Base-by-base conservation (phyloP, 345 rosid genomes). In the Pugionium cornutum region DNA sequence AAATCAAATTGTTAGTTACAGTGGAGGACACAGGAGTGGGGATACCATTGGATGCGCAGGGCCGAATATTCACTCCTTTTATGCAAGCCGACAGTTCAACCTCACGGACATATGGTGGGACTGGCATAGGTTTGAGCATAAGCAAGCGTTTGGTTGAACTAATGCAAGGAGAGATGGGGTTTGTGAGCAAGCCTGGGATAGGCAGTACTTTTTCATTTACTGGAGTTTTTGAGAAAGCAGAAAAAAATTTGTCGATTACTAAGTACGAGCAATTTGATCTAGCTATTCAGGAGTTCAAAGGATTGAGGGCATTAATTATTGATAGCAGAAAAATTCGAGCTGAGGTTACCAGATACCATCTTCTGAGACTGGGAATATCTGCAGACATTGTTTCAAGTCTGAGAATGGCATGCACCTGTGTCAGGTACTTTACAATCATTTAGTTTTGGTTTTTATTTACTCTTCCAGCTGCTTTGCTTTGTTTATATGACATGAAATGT, bases 31-130 rank as follows among this genome's bases (percentile, higher is more conserved):
- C 99, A 18, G 99, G 99, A 8, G 83, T 85, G 2, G 99, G 99
- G 45, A 94, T 94, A 74, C 89, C 86, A 49, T 28, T 62, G 6
- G 96, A 86, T 4, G 96, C 92, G 56, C 96, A 94, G 51, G 70
- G 65, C 63, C 82, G 83, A 5, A 90, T 94, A 65, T 94, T 94
- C 82, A 90, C 95, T 3, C 99, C 97, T 56, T 94, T 94, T 68
- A 81, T 94, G 88, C 99, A 94, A 77, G 99, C 96, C 5, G 99
- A 94, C 67, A 94, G 97, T 67, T 94, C 99, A 53, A 94, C 97
- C 29, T 94, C 99, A 4, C 85, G 99, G 45, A 89, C 88, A 8
- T 83, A 94, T 76, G 99, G 99, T 64, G 97, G 99, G 28, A 94
- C 97, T 11, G 97, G 97, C 60, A 94, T 94, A 58, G 99, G 99